These are phyloP conservation scores for Mucuna pruriens DNA, from an alignment of 306 rosid genomes.

Conservation along the genomic window DNA sequence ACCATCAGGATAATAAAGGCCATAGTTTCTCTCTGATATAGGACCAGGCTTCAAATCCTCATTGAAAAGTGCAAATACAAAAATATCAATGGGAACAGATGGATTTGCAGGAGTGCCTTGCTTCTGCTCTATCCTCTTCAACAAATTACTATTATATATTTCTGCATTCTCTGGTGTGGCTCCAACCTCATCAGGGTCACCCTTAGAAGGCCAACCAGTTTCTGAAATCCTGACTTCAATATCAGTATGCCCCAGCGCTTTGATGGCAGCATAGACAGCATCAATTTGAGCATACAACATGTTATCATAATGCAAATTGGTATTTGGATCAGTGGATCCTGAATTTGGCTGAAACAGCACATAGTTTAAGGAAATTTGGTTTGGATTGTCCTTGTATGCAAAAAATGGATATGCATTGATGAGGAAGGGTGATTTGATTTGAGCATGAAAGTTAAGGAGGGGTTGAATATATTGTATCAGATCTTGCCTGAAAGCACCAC, in stretches of 20 bases:
- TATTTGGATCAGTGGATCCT: conserved; percentile 64
- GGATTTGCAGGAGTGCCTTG: conserved; percentile 89
- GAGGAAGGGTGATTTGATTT: conserved; percentile 72
- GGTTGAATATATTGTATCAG: conserved; percentile 67
- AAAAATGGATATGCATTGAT: conserved; percentile 87
- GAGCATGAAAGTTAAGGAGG: conserved; percentile 64
- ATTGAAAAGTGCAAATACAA: conserved; percentile 89
- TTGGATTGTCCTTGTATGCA: conserved; percentile 73
- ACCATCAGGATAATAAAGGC: conserved; percentile 81
- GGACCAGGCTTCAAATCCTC: conserved; percentile 84
- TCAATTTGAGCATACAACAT: conserved; percentile 95
- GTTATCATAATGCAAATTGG: conserved; percentile 85
- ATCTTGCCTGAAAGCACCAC: conserved; percentile 65
- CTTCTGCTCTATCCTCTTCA: conserved; percentile 58
- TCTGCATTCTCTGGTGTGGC: conserved; percentile 80
- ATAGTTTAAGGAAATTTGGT: conserved; percentile 61
- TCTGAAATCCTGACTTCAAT: conserved; percentile 78
- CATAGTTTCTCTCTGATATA: conserved; percentile 86
- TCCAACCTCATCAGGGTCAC: conserved; percentile 75
- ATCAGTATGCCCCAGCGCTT: conserved; percentile 73
- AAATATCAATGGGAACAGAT: conserved; percentile 71
- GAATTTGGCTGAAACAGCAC: conserved; percentile 79
- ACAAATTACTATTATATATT: conserved; percentile 71
- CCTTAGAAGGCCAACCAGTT: conserved; percentile 96
- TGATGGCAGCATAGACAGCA: conserved; percentile 88